Evolutionary conservation across 2,329 filamentous ascomycete species (phyloP).

Genomic region (Ceratocystis harringtonii): DNA sequence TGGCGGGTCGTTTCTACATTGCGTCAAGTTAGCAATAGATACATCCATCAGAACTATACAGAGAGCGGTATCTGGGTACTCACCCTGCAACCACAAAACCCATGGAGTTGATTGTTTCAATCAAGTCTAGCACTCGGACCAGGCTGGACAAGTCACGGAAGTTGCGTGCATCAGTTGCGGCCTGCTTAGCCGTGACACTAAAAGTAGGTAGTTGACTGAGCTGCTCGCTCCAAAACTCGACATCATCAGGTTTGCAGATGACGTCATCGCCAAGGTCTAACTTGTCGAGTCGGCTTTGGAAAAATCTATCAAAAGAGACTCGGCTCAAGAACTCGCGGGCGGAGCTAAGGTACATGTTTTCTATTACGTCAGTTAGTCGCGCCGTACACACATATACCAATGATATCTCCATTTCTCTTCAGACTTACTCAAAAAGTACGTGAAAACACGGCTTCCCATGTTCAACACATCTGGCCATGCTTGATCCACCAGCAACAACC

Average conservation of each 20-base stretch:
- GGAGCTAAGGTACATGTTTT: conserved; percentile 36
- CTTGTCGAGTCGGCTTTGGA: conserved; percentile 26
- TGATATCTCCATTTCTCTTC: conserved; percentile 20
- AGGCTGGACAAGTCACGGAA: conserved; percentile 56
- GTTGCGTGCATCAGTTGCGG: conserved; percentile 42
- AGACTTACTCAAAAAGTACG: conserved; percentile 65
- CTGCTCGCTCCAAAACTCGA: conserved; percentile 28
- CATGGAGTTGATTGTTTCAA: conserved; percentile 50
- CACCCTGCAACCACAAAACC: conserved; percentile 39
- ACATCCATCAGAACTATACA: not conserved
- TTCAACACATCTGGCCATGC: conserved; percentile 57
- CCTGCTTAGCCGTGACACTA: conserved; percentile 26
- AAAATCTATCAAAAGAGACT: conserved; percentile 35
- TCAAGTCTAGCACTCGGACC: conserved; percentile 47
- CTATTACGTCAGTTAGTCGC: conserved; percentile 24
- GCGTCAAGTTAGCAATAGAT: not conserved
- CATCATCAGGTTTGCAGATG: conserved; percentile 26
- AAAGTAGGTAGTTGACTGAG: conserved; percentile 11
- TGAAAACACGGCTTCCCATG: conserved; percentile 58
- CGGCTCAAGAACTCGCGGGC: conserved; percentile 39
- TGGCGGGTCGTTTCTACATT: conserved; percentile 23
- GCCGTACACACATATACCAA: conserved; percentile 19
- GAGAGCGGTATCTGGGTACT: conserved; percentile 20
- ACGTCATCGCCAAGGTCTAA: conserved; percentile 27
- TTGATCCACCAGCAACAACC: conserved; percentile 62